Evolutionary conservation across 768 basidiomycete species (phyloP).

Genomic region (Amanita fuliginea): DNA sequence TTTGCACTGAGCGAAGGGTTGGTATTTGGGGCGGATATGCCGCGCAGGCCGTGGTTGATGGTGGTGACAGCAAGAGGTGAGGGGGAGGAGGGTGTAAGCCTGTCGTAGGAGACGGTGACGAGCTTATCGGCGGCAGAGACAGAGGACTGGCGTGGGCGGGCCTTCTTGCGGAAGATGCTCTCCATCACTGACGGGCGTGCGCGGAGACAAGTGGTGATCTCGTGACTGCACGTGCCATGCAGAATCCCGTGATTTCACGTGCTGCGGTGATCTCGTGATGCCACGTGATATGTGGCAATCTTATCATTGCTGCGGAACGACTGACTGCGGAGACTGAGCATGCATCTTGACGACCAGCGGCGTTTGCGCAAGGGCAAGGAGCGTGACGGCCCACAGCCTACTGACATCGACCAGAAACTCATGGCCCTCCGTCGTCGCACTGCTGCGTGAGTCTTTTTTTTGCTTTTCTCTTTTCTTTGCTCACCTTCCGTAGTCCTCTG

Average conservation of each 20-base stretch:
- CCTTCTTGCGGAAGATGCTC: constrained; percentile 54
- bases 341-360: constrained; percentile 13
- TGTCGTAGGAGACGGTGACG: constrained; percentile 64
- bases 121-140: constrained; percentile 44
- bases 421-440: constrained; percentile 56
- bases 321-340: constrained; percentile 11
- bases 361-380: constrained; percentile 30
- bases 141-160: constrained; percentile 51
- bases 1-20: constrained; percentile 67
- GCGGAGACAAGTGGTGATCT: too few species aligned
- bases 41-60: constrained; percentile 43
- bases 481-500: constrained; percentile 1
- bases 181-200: constrained; percentile 35
- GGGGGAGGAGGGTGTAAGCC: constrained; percentile 40
- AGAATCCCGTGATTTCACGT: too few species aligned
- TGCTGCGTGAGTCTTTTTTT: constrained; percentile 35
- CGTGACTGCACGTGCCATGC: too few species aligned
- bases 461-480: neutral
- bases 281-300: neutral
- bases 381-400: constrained; percentile 30
- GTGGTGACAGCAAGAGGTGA: constrained; percentile 50
- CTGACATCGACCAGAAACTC: constrained; percentile 46
- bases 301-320: constrained; percentile 13
- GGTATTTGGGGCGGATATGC: constrained; percentile 76
- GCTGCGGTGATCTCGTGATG: too few species aligned